A percentile compares a stretch with the other conserved stretches of the same genome.
Evolutionary conservation across 352 stramenopile genomes (phyloP).

Genomic region (Phytophthora rubi): DNA sequence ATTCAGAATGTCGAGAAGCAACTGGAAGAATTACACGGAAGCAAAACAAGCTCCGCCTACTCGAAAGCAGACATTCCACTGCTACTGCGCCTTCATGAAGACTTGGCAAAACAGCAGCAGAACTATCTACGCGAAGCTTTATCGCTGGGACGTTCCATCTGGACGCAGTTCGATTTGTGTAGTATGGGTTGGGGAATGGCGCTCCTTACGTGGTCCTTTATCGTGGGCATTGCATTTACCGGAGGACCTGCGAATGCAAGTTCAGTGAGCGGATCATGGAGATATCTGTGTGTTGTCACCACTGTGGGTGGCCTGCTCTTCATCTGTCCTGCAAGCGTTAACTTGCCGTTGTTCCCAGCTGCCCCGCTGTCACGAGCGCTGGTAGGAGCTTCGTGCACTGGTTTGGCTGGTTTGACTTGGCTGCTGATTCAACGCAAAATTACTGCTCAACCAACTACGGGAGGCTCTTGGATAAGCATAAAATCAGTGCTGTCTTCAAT

Average conservation of each 20-base stretch:
- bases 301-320: slow-evolving; percentile 26
- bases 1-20: slow-evolving; percentile 43
- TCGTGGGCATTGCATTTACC: slow-evolving; percentile 26
- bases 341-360: slow-evolving; percentile 37
- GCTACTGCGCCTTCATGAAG: slow-evolving; percentile 43
- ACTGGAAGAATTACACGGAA: slow-evolving; percentile 28
- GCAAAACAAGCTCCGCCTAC: neutral
- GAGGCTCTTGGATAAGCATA: neutral
- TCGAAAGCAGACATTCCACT: slow-evolving; percentile 38
- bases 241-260: neutral
- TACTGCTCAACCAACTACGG: neutral
- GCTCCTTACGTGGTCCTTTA: slow-evolving; percentile 52
- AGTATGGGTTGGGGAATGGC: slow-evolving; percentile 75
- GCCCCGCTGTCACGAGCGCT: slow-evolving; percentile 38
- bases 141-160: slow-evolving; percentile 74
- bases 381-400: slow-evolving; percentile 28
- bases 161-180: slow-evolving; percentile 89
- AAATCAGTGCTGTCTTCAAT: slow-evolving; percentile 8
- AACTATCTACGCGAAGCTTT: slow-evolving; percentile 71
- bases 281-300: slow-evolving; percentile 1
- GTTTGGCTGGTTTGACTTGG: slow-evolving; percentile 28
- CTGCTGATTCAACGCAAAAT: slow-evolving; percentile 9
- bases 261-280: slow-evolving; percentile 13
- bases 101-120: slow-evolving; percentile 51
- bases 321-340: slow-evolving; percentile 29